These are phyloP conservation scores for Boletellus ananas DNA, from an alignment of 768 basidiomycete species.

Conservation along the genomic window DNA sequence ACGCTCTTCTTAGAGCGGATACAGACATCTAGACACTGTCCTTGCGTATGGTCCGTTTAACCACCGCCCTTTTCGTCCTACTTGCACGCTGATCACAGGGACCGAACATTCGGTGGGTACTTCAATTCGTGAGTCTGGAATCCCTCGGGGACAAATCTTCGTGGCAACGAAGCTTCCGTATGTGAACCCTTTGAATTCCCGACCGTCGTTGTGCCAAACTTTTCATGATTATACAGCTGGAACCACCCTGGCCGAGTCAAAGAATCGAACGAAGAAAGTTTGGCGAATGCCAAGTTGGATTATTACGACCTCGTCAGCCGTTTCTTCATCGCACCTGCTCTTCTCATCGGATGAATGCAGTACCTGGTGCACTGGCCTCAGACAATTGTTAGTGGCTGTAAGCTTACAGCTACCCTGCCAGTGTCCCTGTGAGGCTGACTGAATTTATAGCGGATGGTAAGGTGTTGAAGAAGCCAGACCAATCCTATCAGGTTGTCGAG, in stretches of 20 bases:
- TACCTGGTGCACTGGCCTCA: conserved; percentile 2
- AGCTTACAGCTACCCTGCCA: background rate
- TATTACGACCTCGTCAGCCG: conserved; percentile 45
- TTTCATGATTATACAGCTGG: background rate
- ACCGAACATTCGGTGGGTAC: conserved; percentile 47
- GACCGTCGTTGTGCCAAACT: background rate
- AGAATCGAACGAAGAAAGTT: conserved; percentile 40
- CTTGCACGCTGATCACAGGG: background rate
- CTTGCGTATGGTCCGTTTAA: conserved; percentile 3
- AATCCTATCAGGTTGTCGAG: background rate
- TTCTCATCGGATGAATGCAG: background rate
- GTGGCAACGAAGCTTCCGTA: conserved; percentile 49
- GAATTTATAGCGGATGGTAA: background rate
- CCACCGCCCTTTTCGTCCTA: background rate
- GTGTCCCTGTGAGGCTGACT: background rate
- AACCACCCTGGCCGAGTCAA: conserved; percentile 34
- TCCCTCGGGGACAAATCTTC: conserved; percentile 41
- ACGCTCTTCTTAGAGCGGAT: conserved; percentile 28
- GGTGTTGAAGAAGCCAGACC: background rate
- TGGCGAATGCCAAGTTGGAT: conserved; percentile 38
- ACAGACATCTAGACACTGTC: conserved; percentile 44
- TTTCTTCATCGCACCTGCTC: background rate
- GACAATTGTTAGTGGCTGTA: conserved; percentile 1
- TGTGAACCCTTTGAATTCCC: background rate
- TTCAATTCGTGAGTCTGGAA: conserved; percentile 42